Percentiles rank a stretch among this genome's conserved stretches.
Conservation (phyloP, 2,329 filamentous ascomycete genomes). For the Coccinonectria pachysandricola region DNA sequence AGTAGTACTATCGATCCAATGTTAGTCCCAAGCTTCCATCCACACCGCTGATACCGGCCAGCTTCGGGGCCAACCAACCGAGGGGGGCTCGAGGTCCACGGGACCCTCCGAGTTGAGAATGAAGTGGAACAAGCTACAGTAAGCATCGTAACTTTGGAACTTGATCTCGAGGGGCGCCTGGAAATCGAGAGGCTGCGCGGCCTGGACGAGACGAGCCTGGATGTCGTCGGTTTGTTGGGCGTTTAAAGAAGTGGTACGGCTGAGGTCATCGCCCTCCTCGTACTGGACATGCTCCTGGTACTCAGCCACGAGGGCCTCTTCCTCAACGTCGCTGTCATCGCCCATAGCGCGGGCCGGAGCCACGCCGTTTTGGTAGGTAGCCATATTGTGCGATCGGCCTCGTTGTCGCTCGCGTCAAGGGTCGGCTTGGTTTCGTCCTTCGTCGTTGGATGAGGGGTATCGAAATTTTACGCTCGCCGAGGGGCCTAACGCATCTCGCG, state of each 20-base stretch:
- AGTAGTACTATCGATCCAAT: constrained; percentile 64
- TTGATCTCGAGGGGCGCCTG: constrained; percentile 92
- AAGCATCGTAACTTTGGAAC: constrained; percentile 97
- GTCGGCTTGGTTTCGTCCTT: constrained; percentile 12
- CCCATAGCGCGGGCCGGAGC: constrained; percentile 51
- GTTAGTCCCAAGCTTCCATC: constrained; percentile 10
- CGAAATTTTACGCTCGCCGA: constrained; percentile 28
- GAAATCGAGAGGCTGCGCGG: constrained; percentile 91
- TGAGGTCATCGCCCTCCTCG: constrained; percentile 73
- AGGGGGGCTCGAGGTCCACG: constrained; percentile 91
- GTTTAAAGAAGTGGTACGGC: constrained; percentile 59
- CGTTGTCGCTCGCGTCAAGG: constrained; percentile 20
- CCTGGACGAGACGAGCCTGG: constrained; percentile 80
- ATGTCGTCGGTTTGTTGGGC: constrained; percentile 79
- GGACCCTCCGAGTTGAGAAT: constrained; percentile 99
- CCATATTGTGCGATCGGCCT: constrained; percentile 38
- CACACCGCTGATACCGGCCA: constrained; percentile 3
- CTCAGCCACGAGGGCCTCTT: constrained; percentile 91
- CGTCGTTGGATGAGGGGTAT: constrained; percentile 22
- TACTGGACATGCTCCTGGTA: constrained; percentile 95
- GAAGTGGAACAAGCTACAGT: constrained; percentile 98
- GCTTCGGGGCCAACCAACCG: constrained; percentile 49
- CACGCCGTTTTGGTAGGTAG: constrained; percentile 50
- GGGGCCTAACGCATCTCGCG: constrained; percentile 17
- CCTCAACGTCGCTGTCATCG: constrained; percentile 89